phyloP scores from a whole-genome alignment of 768 basidiomycete genomes.

The Hygrocybe coccinea region DNA sequence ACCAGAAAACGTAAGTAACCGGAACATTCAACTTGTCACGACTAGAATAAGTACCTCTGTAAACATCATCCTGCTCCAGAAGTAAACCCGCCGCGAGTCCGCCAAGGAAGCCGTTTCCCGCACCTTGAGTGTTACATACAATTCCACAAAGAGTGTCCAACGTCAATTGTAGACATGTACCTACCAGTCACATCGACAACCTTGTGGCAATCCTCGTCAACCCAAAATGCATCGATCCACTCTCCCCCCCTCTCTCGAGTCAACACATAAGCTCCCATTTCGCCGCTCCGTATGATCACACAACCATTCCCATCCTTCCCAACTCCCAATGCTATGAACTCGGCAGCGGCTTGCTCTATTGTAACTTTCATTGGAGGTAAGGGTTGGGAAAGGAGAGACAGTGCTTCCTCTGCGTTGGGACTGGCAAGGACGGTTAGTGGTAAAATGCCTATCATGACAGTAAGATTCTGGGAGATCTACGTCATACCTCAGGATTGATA shows the following conservation, averaged over 20 bases:
- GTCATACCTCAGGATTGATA: slow-evolving; percentile 64
- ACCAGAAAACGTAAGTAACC: not conserved
- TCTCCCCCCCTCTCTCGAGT: slow-evolving; percentile 31
- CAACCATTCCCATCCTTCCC: slow-evolving; percentile 46
- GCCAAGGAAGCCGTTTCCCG: slow-evolving; percentile 87
- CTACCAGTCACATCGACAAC: slow-evolving; percentile 81
- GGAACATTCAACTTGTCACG: slow-evolving; percentile 7
- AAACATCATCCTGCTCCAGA: slow-evolving; percentile 52
- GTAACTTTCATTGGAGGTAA: slow-evolving; percentile 43
- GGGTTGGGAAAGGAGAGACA: slow-evolving; percentile 55
- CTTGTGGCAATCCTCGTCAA: slow-evolving; percentile 34
- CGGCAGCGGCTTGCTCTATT: slow-evolving; percentile 63
- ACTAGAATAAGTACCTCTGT: slow-evolving; percentile 47
- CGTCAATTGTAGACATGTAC: slow-evolving; percentile 10
- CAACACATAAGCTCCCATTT: slow-evolving; percentile 64
- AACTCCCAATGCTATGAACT: slow-evolving; percentile 59
- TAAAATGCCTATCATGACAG: too few species aligned
- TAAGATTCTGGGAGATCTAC: not conserved
- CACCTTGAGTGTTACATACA: slow-evolving; percentile 46
- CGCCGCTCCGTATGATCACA: slow-evolving; percentile 73
- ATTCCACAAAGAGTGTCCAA: slow-evolving; percentile 9
- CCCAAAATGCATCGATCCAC: slow-evolving; percentile 80
- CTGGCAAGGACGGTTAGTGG: slow-evolving; percentile 31
- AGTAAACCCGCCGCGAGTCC: slow-evolving; percentile 73
- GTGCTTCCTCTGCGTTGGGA: slow-evolving; percentile 84